Evolutionary conservation across 2,329 filamentous ascomycete species (phyloP).

Genomic region (Alternaria conjuncta): DNA sequence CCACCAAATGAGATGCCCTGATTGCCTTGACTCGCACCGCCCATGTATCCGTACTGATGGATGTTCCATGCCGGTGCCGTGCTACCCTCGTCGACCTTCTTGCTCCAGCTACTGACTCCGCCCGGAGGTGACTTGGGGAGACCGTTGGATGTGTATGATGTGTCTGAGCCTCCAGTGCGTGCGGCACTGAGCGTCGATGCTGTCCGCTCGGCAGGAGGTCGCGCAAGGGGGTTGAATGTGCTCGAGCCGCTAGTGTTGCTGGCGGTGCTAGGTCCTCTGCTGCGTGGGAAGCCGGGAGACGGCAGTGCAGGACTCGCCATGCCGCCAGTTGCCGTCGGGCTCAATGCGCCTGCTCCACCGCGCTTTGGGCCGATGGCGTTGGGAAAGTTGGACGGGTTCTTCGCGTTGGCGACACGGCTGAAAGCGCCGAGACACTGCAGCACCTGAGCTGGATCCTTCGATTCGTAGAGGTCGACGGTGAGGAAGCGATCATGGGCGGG

Average conservation of each 20-base stretch:
- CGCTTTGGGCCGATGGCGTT: conserved; percentile 76
- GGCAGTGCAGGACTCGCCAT: conserved; percentile 32
- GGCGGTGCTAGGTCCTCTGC: conserved; percentile 55
- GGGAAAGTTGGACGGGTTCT: conserved; percentile 77
- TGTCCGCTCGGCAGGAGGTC: conserved; percentile 35
- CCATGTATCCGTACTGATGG: conserved; percentile 96
- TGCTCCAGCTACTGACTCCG: conserved; percentile 89
- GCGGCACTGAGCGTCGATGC: conserved; percentile 51
- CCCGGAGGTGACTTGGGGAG: conserved; percentile 54
- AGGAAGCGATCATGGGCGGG: conserved; percentile 95
- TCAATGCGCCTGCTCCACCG: conserved; percentile 54
- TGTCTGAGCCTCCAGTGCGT: conserved; percentile 63
- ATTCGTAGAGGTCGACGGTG: conserved; percentile 94
- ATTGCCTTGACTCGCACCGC: conserved; percentile 93
- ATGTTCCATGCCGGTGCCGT: conserved; percentile 98
- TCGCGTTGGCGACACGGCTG: conserved; percentile 79
- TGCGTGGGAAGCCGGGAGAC: conserved; percentile 40
- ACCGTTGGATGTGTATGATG: conserved; percentile 61
- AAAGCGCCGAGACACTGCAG: conserved; percentile 91
- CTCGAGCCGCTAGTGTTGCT: conserved; percentile 51
- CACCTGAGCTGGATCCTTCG: conserved; percentile 95
- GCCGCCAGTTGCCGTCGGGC: conserved; percentile 42
- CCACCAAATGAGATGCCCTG: conserved; percentile 92
- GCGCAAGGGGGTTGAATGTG: conserved; percentile 53
- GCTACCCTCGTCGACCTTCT: conserved; percentile 76